Conservation (phyloP, 2,329 filamentous ascomycete genomes). For the Dactylonectria macrodidyma region DNA sequence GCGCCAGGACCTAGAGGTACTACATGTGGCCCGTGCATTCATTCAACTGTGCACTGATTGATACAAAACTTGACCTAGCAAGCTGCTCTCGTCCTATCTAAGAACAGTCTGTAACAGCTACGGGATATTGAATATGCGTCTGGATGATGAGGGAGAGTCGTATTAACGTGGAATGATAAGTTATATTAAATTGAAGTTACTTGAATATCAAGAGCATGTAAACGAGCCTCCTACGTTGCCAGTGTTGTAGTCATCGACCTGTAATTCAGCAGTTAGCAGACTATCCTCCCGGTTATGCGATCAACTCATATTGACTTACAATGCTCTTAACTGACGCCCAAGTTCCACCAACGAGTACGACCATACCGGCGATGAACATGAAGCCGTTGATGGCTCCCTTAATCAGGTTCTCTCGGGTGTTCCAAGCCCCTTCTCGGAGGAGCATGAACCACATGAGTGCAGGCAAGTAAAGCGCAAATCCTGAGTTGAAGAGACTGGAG, state of each 20-base stretch:
- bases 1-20: too few relatives aligned
- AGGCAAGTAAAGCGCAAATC: conserved; percentile 30
- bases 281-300: background rate
- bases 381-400: conserved; percentile 31
- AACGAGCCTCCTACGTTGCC: conserved; percentile 24
- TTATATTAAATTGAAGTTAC: conserved; percentile 3
- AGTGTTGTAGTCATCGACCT: conserved; percentile 28
- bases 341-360: conserved; percentile 29
- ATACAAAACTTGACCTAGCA: too few relatives aligned
- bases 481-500: conserved; percentile 31
- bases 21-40: too few relatives aligned
- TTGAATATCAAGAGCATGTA: conserved; percentile 10
- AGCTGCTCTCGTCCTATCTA: too few relatives aligned
- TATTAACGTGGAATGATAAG: background rate
- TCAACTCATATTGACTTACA: conserved; percentile 11
- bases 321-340: conserved; percentile 32
- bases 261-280: background rate
- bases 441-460: conserved; percentile 30
- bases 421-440: conserved; percentile 28
- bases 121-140: background rate
- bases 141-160: background rate
- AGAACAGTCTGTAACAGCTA: too few relatives aligned
- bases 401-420: conserved; percentile 24
- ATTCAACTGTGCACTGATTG: too few relatives aligned
- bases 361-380: conserved; percentile 25